phyloP scores from a whole-genome alignment of 495 filamentous ascomycete species.

The Lindgomyces ingoldianus region DNA sequence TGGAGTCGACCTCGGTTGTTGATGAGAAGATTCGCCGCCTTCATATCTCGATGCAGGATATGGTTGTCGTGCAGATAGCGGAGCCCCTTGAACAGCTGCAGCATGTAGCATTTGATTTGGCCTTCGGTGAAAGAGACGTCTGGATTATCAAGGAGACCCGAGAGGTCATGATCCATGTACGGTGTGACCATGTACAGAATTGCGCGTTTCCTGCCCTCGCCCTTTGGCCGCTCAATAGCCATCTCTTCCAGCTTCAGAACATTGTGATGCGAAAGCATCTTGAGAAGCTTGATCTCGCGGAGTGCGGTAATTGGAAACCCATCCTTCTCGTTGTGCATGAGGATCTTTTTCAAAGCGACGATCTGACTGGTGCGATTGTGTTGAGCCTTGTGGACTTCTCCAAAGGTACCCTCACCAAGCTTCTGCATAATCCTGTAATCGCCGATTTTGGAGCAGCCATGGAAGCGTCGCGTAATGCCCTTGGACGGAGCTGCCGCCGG shows the following conservation, averaged over 20 bases:
- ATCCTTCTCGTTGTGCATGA: slow-evolving; percentile 85
- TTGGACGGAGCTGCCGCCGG: slow-evolving; percentile 38
- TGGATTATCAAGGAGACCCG: slow-evolving; percentile 92
- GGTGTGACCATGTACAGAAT: slow-evolving; percentile 98
- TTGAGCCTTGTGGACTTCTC: slow-evolving; percentile 88
- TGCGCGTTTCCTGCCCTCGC: slow-evolving; percentile 75
- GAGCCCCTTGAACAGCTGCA: slow-evolving; percentile 87
- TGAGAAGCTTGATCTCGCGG: slow-evolving; percentile 92
- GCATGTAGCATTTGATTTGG: slow-evolving; percentile 97
- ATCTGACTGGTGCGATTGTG: slow-evolving; percentile 69
- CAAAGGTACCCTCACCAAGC: slow-evolving; percentile 96
- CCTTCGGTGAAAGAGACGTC: slow-evolving; percentile 79
- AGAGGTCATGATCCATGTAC: slow-evolving; percentile 98
- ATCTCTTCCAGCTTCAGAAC: slow-evolving; percentile 89
- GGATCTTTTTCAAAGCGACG: slow-evolving; percentile 92
- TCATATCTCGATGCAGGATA: slow-evolving; percentile 97
- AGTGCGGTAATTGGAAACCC: slow-evolving; percentile 79
- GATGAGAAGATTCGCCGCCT: slow-evolving; percentile 96
- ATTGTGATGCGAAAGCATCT: slow-evolving; percentile 88
- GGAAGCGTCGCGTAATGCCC: slow-evolving; percentile 57
- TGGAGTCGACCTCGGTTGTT: slow-evolving; percentile 91
- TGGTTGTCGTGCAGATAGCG: slow-evolving; percentile 85
- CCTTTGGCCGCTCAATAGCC: slow-evolving; percentile 81
- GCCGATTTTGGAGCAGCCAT: slow-evolving; percentile 81
- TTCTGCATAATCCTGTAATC: slow-evolving; percentile 89